These are phyloP conservation scores for Asterella californica DNA, from an alignment of 225 moss, liverwort and hornwort genomes.

Conservation along the genomic window DNA sequence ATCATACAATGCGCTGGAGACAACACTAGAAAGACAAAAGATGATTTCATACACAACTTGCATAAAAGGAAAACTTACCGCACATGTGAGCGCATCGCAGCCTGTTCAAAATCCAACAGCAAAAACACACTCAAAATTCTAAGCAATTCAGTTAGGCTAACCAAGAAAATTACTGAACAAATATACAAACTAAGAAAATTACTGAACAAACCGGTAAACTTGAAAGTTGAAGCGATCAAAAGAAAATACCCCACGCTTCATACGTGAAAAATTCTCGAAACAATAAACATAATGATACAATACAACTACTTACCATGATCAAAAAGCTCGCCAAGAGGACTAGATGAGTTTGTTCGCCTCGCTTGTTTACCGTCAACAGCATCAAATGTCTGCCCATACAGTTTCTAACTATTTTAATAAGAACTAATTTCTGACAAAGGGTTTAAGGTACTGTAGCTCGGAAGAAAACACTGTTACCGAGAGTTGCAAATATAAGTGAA, in stretches of 20 bases:
- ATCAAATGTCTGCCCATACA: constrained; percentile 74
- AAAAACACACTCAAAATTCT: background rate
- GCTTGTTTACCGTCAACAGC: constrained; percentile 99
- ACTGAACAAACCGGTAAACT: background rate
- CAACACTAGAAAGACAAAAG: background rate
- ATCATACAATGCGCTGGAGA: background rate
- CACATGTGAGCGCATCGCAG: constrained; percentile 96
- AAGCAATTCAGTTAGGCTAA: background rate
- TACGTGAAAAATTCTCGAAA: background rate
- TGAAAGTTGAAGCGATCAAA: background rate
- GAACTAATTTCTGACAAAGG: background rate
- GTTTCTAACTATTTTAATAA: too few species aligned
- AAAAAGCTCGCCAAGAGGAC: constrained; percentile 97
- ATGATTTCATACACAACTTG: background rate
- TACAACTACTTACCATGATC: constrained; percentile 66
- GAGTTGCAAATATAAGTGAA: too few species aligned
- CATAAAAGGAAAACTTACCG: constrained; percentile 49
- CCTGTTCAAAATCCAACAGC: constrained; percentile 49
- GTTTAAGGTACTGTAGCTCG: background rate
- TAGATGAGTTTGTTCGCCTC: constrained; percentile 93
- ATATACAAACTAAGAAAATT: background rate
- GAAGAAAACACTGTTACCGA: too few species aligned
- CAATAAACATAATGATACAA: too few species aligned
- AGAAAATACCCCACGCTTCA: background rate
- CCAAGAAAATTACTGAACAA: background rate